Conservation (phyloP, 2,329 filamentous ascomycete species). For the Fusarium sp. region DNA sequence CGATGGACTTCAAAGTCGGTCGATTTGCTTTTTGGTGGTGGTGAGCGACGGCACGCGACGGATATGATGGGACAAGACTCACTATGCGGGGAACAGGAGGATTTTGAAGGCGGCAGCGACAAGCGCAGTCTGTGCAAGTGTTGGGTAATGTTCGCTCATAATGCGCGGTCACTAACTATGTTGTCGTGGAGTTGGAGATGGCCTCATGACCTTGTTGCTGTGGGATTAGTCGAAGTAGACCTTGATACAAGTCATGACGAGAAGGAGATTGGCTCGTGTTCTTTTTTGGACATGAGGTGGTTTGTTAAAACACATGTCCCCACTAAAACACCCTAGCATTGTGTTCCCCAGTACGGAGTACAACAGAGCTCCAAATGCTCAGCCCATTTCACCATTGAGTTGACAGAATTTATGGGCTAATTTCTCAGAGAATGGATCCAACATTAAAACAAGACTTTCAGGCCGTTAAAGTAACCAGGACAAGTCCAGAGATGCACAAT, state of each 20-base stretch:
- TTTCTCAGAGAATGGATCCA: too few species aligned
- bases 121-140: slow-evolving; percentile 86
- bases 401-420: too few species aligned
- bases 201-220: slow-evolving; percentile 36
- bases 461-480: rapidly evolving
- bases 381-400: neutral
- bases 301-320: neutral
- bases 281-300: slow-evolving; percentile 18
- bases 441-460: rapidly evolving
- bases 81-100: slow-evolving; percentile 94
- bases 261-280: slow-evolving; percentile 34
- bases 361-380: neutral
- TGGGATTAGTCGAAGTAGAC: neutral
- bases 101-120: slow-evolving; percentile 90
- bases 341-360: too few species aligned
- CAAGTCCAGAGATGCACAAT: neutral
- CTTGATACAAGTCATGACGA: slow-evolving; percentile 26
- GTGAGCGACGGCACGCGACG: neutral
- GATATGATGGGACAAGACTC: slow-evolving; percentile 50
- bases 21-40: slow-evolving; percentile 74
- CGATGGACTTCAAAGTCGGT: slow-evolving; percentile 99
- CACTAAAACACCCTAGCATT: slow-evolving; percentile 23
- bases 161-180: slow-evolving; percentile 29
- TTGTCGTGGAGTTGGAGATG: slow-evolving; percentile 22
- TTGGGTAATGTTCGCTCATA: slow-evolving; percentile 86